phyloP scores from a whole-genome alignment of 83 land plant species.

The Thuja plicata region DNA sequence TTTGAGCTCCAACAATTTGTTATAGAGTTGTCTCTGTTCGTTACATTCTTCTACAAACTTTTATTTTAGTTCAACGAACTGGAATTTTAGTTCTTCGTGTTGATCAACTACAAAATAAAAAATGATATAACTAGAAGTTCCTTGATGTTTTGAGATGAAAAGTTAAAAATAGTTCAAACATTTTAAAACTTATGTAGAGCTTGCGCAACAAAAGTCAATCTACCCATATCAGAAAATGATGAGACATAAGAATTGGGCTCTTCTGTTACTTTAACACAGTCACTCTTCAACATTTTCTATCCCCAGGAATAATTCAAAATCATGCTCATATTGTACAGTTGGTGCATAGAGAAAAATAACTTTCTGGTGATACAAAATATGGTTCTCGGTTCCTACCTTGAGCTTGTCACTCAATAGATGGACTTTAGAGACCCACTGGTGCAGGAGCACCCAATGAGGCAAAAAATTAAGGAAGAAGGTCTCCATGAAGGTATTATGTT shows the following conservation, averaged over 20 bases:
- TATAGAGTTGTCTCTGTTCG: slow-evolving; percentile 77
- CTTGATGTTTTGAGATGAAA: not conserved
- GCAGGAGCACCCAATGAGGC: no score
- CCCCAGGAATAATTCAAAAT: not conserved
- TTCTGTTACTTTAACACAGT: slow-evolving; percentile 47
- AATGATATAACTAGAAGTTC: not conserved
- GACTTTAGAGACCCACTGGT: no score
- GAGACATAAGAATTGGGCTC: slow-evolving; percentile 50
- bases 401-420: no score
- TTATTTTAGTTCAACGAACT: slow-evolving; percentile 53
- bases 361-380: no score
- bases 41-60: slow-evolving; percentile 60
- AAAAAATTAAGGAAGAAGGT: no score
- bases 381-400: no score
- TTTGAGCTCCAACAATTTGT: slow-evolving; percentile 89
- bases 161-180: not conserved
- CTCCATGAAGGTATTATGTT: no score
- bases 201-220: slow-evolving; percentile 46
- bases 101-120: slow-evolving; percentile 21
- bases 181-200: slow-evolving; percentile 35
- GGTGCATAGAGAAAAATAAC: no score
- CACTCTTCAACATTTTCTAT: slow-evolving; percentile 57
- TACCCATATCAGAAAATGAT: slow-evolving; percentile 43
- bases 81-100: slow-evolving; percentile 24
- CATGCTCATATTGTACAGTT: slow-evolving; percentile 8